phyloP scores from a whole-genome alignment of 2,329 filamentous ascomycete genomes.

The Ceratocystis colombiana region DNA sequence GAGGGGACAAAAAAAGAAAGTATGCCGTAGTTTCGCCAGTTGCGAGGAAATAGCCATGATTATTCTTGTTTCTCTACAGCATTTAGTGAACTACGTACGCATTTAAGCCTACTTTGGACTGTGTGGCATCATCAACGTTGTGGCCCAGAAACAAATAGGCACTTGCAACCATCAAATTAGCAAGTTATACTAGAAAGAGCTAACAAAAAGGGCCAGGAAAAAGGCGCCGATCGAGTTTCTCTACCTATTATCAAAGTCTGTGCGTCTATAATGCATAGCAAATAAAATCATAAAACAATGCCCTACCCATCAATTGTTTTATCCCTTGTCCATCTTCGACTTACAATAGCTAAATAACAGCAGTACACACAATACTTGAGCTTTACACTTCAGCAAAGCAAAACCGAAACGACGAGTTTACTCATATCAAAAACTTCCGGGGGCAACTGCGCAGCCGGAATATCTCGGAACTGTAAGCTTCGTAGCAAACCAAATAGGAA shows the following conservation, averaged over 20 bases:
- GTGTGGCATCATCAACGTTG: not conserved
- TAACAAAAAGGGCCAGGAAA: not conserved
- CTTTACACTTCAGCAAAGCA: not conserved
- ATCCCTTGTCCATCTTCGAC: not conserved
- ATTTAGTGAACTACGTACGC: too few species aligned
- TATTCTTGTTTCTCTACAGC: too few species aligned
- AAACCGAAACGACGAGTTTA: too few species aligned
- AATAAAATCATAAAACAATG: not conserved
- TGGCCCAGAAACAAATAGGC: not conserved
- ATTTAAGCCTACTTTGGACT: not conserved
- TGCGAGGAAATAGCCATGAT: too few species aligned
- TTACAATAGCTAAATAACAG: not conserved
- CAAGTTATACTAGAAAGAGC: not conserved
- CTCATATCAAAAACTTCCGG: too few species aligned
- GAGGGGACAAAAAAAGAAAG: not conserved
- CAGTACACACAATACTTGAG: not conserved
- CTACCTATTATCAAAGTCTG: not conserved
- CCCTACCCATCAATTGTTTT: not conserved
- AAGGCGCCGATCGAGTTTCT: slow-evolving; percentile 2
- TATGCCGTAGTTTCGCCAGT: not conserved
- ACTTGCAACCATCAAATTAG: not conserved
- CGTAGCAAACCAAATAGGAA: not conserved
- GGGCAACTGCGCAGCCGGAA: not conserved
- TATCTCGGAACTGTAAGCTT: not conserved
- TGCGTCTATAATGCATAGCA: slow-evolving; percentile 1